Percentiles rank a stretch among this genome's conserved stretches.
Conservation (phyloP, 305 asterid genomes). For the Caryopteris hybrid region DNA sequence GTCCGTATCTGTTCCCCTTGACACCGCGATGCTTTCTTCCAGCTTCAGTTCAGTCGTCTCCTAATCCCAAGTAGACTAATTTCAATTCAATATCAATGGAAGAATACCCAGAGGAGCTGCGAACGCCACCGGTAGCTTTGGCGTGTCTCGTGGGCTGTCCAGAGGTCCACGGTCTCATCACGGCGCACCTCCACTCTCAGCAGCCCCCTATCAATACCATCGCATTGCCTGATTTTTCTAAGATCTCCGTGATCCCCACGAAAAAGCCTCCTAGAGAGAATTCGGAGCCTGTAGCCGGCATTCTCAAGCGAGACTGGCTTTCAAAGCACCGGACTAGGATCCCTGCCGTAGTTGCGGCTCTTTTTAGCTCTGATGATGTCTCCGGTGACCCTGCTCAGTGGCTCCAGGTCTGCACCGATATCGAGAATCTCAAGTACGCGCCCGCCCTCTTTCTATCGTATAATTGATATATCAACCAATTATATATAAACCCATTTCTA, state of each 20-base stretch:
- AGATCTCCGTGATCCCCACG: slow-evolving; percentile 65
- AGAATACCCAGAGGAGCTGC: slow-evolving; percentile 89
- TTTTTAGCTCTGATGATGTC: slow-evolving; percentile 61
- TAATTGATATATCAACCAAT: background rate
- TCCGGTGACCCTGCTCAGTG: slow-evolving; percentile 93
- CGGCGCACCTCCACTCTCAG: slow-evolving; percentile 79
- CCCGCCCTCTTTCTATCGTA: background rate
- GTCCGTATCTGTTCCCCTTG: background rate
- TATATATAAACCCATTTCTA: background rate
- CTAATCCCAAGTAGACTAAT: slow-evolving; percentile 18
- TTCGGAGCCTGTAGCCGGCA: slow-evolving; percentile 48
- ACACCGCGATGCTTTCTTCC: background rate
- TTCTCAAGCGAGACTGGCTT: slow-evolving; percentile 75
- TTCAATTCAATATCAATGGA: slow-evolving; percentile 50
- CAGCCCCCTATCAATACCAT: slow-evolving; percentile 87
- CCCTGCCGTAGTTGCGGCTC: slow-evolving; percentile 82
- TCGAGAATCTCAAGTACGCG: slow-evolving; percentile 80
- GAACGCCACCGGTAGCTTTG: slow-evolving; percentile 90
- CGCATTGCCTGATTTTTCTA: slow-evolving; percentile 95
- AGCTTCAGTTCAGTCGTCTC: slow-evolving; percentile 19
- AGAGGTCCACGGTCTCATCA: slow-evolving; percentile 66
- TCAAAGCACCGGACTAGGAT: slow-evolving; percentile 88
- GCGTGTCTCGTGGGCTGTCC: slow-evolving; percentile 73
- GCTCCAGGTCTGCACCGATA: slow-evolving; percentile 92
- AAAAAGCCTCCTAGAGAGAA: slow-evolving; percentile 46